Evolutionary conservation across 2,329 filamentous ascomycete species (phyloP).

Genomic region (Claviceps sp.): DNA sequence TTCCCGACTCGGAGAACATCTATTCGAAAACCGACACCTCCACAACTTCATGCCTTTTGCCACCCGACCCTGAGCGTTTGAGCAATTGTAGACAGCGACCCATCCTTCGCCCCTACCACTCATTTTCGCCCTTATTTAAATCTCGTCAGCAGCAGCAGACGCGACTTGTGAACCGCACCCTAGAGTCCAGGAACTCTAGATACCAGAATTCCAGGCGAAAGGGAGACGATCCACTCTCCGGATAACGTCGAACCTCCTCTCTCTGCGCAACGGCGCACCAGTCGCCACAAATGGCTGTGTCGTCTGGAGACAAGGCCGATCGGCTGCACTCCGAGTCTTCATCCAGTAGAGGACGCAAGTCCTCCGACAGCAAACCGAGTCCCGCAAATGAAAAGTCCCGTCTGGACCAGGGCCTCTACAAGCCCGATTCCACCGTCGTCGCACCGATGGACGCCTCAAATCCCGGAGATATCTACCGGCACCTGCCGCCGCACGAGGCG

Average conservation of each 20-base stretch:
- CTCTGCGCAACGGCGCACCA: conserved; percentile 1
- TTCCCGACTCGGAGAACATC: neutral
- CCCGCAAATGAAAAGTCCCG: conserved; percentile 1
- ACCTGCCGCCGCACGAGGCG: conserved; percentile 53
- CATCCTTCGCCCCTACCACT: too few species aligned
- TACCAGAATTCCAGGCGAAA: too few species aligned
- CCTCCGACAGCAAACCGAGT: conserved; percentile 4
- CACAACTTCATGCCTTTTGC: neutral
- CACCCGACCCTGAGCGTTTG: neutral
- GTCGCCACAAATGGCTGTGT: conserved; percentile 4
- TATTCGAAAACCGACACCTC: neutral
- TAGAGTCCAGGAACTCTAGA: too few species aligned
- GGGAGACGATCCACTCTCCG: too few species aligned
- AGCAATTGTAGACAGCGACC: neutral
- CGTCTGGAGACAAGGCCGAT: neutral
- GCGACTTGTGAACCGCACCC: too few species aligned
- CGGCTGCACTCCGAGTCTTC: conserved; percentile 2
- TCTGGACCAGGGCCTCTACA: conserved; percentile 5
- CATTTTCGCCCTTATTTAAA: too few species aligned
- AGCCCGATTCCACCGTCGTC: conserved; percentile 8
- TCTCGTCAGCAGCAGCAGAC: too few species aligned
- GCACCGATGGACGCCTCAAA: conserved; percentile 20
- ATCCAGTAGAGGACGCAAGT: conserved; percentile 2
- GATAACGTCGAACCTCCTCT: neutral
- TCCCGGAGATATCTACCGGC: conserved; percentile 39